Conservation (phyloP, 306 rosid species). For the Arachis hypogaea region DNA sequence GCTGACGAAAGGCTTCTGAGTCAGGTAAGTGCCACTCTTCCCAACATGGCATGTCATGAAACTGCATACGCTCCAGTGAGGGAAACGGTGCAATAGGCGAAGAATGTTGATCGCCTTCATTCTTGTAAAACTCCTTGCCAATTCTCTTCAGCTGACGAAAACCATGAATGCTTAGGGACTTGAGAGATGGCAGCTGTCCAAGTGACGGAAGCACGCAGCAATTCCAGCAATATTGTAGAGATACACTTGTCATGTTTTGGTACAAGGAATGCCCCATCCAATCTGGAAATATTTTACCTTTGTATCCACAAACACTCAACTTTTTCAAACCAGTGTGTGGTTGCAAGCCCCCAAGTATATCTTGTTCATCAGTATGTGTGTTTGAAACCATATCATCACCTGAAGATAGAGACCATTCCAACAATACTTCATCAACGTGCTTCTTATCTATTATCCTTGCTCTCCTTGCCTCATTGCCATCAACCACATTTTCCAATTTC, state of each 20-base stretch:
- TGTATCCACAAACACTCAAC: fast-evolving
- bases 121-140: conserved; percentile 14
- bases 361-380: neutral
- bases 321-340: neutral
- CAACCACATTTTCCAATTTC: neutral
- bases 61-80: neutral
- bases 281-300: neutral
- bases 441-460: conserved; percentile 24
- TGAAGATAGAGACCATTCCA: neutral
- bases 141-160: neutral
- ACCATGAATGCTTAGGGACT: fast-evolving
- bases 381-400: neutral
- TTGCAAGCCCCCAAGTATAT: conserved; percentile 1
- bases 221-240: fast-evolving
- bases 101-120: neutral
- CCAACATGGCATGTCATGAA: neutral
- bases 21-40: conserved; percentile 19
- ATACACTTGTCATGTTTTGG: neutral
- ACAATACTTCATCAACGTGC: fast-evolving
- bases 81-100: neutral
- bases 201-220: conserved; percentile 29
- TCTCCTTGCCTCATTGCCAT: neutral
- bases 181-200: conserved; percentile 20
- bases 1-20: neutral
- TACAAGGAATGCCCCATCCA: conserved; percentile 23